Evolutionary conservation across 2,329 filamentous ascomycete genomes (phyloP), one percentile per base, ranked within the genome.

Genomic region (Periconia digitata): DNA sequence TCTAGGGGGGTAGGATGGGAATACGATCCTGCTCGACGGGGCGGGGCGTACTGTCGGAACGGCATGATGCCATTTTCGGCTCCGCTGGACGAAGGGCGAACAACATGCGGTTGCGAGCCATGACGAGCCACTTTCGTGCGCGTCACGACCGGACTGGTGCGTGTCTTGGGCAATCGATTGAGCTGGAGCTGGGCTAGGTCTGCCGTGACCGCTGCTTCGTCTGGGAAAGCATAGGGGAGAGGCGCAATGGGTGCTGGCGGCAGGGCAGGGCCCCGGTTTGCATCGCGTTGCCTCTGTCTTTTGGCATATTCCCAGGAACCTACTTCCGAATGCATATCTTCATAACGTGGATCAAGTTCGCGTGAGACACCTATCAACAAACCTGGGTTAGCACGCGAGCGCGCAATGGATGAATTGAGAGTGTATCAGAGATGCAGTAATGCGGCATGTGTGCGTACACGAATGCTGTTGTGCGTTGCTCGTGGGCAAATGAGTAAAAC

Each of bases 1-100:
- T 71, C 68, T 44, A 72, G 62, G 13, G 68, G 62, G 16, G 67
- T 62, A 3, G 67, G 66, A 37, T 71, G 65, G 29, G 67, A 70
- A 49, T 70, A 71, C 18, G 67, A 71, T 27, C 61, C 66, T 18
- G 67, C 58, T 50, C 67, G 59, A 35, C 63, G 61, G 16, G 60
- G 50, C 8, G 62, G 57, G 16, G 56, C 49, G 24, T 58, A 58
- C 18, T 55, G 50, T 46, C 64, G 60, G 46, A 54, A 60, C 6
- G 64, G 52, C 15, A 63, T 49, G 50, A 67, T 54, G 42, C 58
- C 49, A 22, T 56, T 53, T 40, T 67, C 65, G 23, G 62, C 67
- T 38, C 64, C 62, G 42, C 68, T 70, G 27, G 64, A 67, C 21
- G 64, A 65, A 10, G 67, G 67, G 13, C 67, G 63, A 21, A 55